Percentiles rank a stretch among this genome's conserved stretches.
Conservation (phyloP, 2,329 filamentous ascomycete genomes). For the Zasmidium angulare region DNA sequence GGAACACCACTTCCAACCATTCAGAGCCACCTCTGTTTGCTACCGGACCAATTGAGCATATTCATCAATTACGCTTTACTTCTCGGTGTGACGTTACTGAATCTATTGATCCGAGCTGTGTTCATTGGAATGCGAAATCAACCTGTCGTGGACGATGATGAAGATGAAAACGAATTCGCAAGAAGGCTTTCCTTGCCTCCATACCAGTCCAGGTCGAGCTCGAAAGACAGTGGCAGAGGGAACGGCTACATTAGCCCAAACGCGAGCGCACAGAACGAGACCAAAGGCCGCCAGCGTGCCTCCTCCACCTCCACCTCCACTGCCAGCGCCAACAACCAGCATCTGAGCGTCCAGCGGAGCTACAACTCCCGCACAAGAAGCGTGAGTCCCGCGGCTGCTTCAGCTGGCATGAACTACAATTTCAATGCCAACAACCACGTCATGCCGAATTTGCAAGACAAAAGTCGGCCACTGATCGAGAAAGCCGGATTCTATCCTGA, state of each 20-base stretch:
- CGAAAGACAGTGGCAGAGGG: conserved; percentile 17
- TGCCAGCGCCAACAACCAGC: conserved; percentile 17
- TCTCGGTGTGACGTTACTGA: conserved; percentile 52
- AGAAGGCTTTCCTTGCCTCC: conserved; percentile 8
- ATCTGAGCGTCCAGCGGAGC: conserved; percentile 32
- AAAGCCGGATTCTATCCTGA: conserved; percentile 44
- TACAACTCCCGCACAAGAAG: conserved; percentile 38
- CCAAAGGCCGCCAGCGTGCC: conserved; percentile 32
- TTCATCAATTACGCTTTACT: conserved; percentile 76
- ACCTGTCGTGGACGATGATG: conserved; percentile 9
- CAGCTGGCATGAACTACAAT: conserved; percentile 31
- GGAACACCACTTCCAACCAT: conserved; percentile 57
- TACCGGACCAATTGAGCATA: conserved; percentile 83
- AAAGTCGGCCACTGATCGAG: conserved; percentile 39
- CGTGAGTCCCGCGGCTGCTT: conserved; percentile 35
- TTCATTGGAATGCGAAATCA: conserved; percentile 32
- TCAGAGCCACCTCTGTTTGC: conserved; percentile 84
- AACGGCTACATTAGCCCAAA: conserved; percentile 27
- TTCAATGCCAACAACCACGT: conserved; percentile 8
- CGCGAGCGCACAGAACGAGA: conserved; percentile 16
- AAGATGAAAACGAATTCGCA: conserved; percentile 7
- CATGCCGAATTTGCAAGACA: conserved; percentile 16
- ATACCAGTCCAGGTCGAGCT: conserved; percentile 1
- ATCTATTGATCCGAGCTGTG: conserved; percentile 48
- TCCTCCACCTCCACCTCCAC: conserved; percentile 36